A percentile compares a stretch with the other conserved stretches of the same genome.
These are phyloP conservation scores for Elongisporangium undulatum DNA, from an alignment of 352 stramenopile species.

Conservation along the genomic window DNA sequence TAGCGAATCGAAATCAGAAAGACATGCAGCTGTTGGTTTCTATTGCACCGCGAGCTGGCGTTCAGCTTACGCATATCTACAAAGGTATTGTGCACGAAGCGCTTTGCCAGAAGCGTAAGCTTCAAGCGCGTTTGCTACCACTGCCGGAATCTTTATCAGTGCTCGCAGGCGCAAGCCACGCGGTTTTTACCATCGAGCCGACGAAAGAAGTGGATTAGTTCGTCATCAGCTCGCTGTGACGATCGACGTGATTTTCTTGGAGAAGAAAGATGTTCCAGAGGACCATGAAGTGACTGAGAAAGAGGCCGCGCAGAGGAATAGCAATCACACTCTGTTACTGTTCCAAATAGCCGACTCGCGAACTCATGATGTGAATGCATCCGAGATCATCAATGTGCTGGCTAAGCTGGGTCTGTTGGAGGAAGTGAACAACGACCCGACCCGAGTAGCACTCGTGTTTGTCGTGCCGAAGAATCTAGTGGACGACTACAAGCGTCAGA, in stretches of 20 bases:
- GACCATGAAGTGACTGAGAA: too few species aligned
- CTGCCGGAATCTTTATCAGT: too few species aligned
- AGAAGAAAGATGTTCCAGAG: neutral
- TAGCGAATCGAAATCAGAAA: too few species aligned
- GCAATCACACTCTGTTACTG: neutral
- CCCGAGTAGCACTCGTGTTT: slow-evolving; percentile 5
- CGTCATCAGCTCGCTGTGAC: neutral
- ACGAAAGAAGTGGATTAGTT: neutral
- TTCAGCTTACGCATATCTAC: neutral
- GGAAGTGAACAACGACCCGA: slow-evolving; percentile 1
- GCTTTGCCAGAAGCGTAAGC: neutral
- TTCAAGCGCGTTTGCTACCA: neutral
- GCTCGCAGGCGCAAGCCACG: neutral
- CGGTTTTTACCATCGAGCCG: neutral
- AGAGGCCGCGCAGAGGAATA: too few species aligned
- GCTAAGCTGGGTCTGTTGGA: slow-evolving; percentile 4
- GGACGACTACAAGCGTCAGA: too few species aligned
- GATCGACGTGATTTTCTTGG: neutral
- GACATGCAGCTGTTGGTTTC: too few species aligned
- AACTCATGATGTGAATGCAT: slow-evolving; percentile 5
- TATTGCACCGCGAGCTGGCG: neutral
- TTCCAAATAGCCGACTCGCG: too few species aligned
- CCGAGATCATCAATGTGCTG: slow-evolving; percentile 4
- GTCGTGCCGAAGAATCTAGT: slow-evolving; percentile 1
- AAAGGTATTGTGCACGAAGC: neutral